A percentile compares a stretch with the other conserved stretches of the same genome.
phyloP scores from a whole-genome alignment of 495 filamentous ascomycete genomes.

The Collariella sp. region DNA sequence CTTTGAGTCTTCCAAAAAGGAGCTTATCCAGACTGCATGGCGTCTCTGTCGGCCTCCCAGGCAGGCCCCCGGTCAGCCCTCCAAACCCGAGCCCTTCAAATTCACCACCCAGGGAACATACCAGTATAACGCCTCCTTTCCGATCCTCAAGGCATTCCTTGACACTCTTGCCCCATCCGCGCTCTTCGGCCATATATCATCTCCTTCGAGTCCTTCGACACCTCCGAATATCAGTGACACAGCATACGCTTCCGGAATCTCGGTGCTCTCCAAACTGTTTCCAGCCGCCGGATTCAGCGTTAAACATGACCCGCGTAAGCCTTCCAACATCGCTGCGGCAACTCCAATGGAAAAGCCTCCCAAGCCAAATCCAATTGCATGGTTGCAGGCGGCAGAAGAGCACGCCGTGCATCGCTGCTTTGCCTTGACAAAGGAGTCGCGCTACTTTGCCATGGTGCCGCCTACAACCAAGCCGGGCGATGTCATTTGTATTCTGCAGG shows the following conservation, averaged over 20 bases:
- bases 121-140: neutral
- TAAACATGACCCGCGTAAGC: slow-evolving; percentile 9
- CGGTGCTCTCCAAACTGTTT: slow-evolving; percentile 2
- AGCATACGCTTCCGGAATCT: slow-evolving; percentile 2
- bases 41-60: neutral
- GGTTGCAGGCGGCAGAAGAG: slow-evolving; percentile 9
- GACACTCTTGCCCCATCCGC: slow-evolving; percentile 9
- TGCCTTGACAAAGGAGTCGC: slow-evolving; percentile 1
- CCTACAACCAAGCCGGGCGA: slow-evolving; percentile 8
- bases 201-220: neutral
- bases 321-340: neutral
- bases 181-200: neutral
- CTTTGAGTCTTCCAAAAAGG: slow-evolving; percentile 8
- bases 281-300: slow-evolving; percentile 1
- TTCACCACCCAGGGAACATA: slow-evolving; percentile 10
- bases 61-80: neutral
- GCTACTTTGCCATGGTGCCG: slow-evolving; percentile 11
- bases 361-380: slow-evolving; percentile 1
- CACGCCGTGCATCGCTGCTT: slow-evolving; percentile 10
- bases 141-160: slow-evolving; percentile 3
- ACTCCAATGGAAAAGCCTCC: neutral
- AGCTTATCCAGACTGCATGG: slow-evolving; percentile 6
- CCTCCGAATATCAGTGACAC: neutral
- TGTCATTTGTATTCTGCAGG: slow-evolving; percentile 10
- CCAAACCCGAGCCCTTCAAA: slow-evolving; percentile 3